Percentiles rank a stretch among this genome's conserved stretches.
These are phyloP conservation scores for Hansenula anomala DNA, from an alignment of 1,139 yeast genomes.

Conservation along the genomic window DNA sequence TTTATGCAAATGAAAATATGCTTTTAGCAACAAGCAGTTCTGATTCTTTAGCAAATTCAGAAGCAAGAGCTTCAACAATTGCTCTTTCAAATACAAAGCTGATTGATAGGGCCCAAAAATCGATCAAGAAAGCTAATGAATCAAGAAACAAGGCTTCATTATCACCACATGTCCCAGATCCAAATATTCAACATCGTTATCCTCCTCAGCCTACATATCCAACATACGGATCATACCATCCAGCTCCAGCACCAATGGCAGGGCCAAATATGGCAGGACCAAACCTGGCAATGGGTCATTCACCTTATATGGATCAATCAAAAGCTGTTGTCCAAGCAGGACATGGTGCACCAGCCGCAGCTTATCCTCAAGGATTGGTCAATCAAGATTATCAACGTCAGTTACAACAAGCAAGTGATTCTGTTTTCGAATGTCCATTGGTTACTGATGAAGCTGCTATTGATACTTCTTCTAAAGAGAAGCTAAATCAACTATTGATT, in stretches of 20 bases:
- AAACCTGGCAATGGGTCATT: no score
- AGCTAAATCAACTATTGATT: slow-evolving; percentile 8
- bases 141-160: slow-evolving; percentile 1
- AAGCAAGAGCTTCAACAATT: slow-evolving; percentile 6
- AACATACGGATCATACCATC: not conserved
- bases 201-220: not conserved
- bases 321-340: not conserved
- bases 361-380: not conserved
- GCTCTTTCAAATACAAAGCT: no score
- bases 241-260: not conserved
- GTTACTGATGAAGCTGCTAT: slow-evolving; percentile 5
- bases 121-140: no score
- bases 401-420: not conserved
- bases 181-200: not conserved
- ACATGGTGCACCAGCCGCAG: not conserved
- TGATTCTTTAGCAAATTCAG: slow-evolving; percentile 7
- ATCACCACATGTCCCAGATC: not conserved
- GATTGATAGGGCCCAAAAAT: no score
- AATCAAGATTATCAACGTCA: not conserved
- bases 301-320: not conserved
- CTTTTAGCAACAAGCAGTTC: slow-evolving; percentile 7
- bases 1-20: not conserved
- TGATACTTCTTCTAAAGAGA: slow-evolving; percentile 13
- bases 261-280: no score
- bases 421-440: not conserved